phyloP scores from a whole-genome alignment of 306 rosid species.

The Hylodesmum podocarpum region DNA sequence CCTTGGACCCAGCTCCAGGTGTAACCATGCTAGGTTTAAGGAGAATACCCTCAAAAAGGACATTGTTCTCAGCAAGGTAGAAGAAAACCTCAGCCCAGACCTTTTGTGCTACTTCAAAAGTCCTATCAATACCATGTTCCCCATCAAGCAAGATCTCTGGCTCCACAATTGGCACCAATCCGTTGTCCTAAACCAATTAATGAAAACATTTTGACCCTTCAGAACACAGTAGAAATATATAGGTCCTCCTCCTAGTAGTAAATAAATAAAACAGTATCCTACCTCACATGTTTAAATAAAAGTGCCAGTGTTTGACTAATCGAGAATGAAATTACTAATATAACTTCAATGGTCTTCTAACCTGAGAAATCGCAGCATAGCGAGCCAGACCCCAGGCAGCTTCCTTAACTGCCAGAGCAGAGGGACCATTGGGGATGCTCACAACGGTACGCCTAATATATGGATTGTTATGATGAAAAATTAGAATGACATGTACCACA shows the following conservation, averaged over 20 bases:
- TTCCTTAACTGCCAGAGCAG: conserved; percentile 73
- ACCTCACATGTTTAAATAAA: neutral
- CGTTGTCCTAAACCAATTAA: conserved; percentile 33
- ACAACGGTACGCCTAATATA: conserved; percentile 74
- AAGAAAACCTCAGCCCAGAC: conserved; percentile 96
- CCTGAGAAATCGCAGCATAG: conserved; percentile 87
- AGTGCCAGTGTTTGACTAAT: neutral
- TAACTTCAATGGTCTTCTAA: conserved; percentile 27
- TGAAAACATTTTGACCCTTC: neutral
- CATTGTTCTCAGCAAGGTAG: conserved; percentile 89
- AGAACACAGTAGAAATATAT: neutral
- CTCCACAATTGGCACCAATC: conserved; percentile 74
- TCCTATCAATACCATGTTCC: conserved; percentile 75
- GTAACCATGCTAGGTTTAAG: conserved; percentile 97
- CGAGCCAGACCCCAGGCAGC: conserved; percentile 77
- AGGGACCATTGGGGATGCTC: conserved; percentile 97
- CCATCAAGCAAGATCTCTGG: conserved; percentile 96
- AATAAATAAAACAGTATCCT: neutral
- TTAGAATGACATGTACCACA: neutral
- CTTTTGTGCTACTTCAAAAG: conserved; percentile 69
- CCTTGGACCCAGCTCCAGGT: conserved; percentile 87
- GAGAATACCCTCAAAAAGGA: conserved; percentile 79
- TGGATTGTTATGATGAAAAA: neutral
- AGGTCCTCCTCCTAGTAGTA: neutral
- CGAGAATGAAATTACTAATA: neutral